Conservation (phyloP, 225 moss, liverwort and hornwort species). For the Marchantia paleacea region DNA sequence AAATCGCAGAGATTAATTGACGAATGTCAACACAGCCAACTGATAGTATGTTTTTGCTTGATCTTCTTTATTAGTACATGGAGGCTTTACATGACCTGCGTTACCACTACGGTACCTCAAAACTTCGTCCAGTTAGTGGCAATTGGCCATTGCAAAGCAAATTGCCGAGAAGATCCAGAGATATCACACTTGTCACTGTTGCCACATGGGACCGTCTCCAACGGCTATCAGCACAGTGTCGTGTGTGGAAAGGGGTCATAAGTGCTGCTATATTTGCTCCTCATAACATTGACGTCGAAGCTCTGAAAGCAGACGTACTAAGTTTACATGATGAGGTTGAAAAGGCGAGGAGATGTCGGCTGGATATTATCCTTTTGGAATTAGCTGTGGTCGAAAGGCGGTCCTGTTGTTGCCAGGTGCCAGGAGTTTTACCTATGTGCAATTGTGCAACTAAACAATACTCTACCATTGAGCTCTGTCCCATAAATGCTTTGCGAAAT, state of each 20-base stretch:
- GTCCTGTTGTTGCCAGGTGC: slow-evolving; percentile 12
- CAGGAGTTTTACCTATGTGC: not conserved
- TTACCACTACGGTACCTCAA: slow-evolving; percentile 25
- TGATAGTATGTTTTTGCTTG: not conserved
- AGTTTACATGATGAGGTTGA: slow-evolving; percentile 36
- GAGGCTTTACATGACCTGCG: slow-evolving; percentile 37
- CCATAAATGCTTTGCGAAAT: slow-evolving; percentile 38
- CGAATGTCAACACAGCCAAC: not conserved
- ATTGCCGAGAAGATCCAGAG: slow-evolving; percentile 23
- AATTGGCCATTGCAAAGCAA: slow-evolving; percentile 34
- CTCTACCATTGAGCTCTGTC: slow-evolving; percentile 28
- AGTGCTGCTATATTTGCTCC: slow-evolving; percentile 37
- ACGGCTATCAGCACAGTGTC: slow-evolving; percentile 36
- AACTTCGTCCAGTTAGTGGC: slow-evolving; percentile 23
- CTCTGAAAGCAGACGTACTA: slow-evolving; percentile 19
- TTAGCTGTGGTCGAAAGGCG: slow-evolving; percentile 7
- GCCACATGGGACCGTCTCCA: slow-evolving; percentile 41
- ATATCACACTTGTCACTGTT: slow-evolving; percentile 41
- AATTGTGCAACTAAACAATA: slow-evolving; percentile 7
- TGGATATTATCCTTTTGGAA: slow-evolving; percentile 38
- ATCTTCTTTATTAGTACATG: slow-evolving; percentile 22
- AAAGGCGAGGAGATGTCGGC: slow-evolving; percentile 32
- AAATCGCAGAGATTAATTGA: not conserved
- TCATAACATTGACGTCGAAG: slow-evolving; percentile 6
- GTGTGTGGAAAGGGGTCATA: slow-evolving; percentile 39